Evolutionary conservation across 129 eudicot genomes (phyloP).

Genomic region (Lactuca sativa): DNA sequence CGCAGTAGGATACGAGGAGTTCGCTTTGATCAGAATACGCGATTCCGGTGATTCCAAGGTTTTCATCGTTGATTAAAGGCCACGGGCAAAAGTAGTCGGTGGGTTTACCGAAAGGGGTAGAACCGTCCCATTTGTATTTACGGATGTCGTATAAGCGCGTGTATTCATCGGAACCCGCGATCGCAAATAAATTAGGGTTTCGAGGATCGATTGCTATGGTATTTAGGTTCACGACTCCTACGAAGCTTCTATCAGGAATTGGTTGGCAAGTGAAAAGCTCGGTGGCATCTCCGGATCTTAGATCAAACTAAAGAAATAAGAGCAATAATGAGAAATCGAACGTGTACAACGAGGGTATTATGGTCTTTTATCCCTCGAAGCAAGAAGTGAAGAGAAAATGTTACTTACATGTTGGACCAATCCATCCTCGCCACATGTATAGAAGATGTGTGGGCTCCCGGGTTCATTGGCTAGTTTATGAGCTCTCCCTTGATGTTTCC

Average conservation of each 20-base stretch:
- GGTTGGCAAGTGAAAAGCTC: slow-evolving; percentile 63
- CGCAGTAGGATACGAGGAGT: slow-evolving; percentile 62
- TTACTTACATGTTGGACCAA: slow-evolving; percentile 82
- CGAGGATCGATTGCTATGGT: slow-evolving; percentile 76
- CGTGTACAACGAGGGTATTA: too few species aligned
- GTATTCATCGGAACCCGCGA: slow-evolving; percentile 74
- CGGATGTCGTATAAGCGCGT: slow-evolving; percentile 79
- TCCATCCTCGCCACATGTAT: slow-evolving; percentile 90
- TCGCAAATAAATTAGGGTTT: slow-evolving; percentile 68
- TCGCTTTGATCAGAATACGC: slow-evolving; percentile 78
- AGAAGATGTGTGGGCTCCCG: slow-evolving; percentile 84
- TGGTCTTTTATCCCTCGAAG: neutral
- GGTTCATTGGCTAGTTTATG: slow-evolving; percentile 93
- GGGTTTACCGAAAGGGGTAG: slow-evolving; percentile 62
- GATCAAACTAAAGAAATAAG: slow-evolving; percentile 55
- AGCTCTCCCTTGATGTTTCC: slow-evolving; percentile 63
- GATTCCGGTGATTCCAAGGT: slow-evolving; percentile 74
- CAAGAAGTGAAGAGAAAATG: neutral
- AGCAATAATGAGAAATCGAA: neutral
- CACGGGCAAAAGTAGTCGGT: slow-evolving; percentile 63
- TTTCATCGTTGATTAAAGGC: slow-evolving; percentile 54
- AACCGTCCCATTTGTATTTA: slow-evolving; percentile 58
- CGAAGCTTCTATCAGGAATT: slow-evolving; percentile 28
- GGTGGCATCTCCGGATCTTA: slow-evolving; percentile 62
- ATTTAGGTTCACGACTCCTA: slow-evolving; percentile 47